A percentile compares a stretch with the other conserved stretches of the same genome.
phyloP scores from a whole-genome alignment of 148 eudicot genomes.

The Silene uniflora region DNA sequence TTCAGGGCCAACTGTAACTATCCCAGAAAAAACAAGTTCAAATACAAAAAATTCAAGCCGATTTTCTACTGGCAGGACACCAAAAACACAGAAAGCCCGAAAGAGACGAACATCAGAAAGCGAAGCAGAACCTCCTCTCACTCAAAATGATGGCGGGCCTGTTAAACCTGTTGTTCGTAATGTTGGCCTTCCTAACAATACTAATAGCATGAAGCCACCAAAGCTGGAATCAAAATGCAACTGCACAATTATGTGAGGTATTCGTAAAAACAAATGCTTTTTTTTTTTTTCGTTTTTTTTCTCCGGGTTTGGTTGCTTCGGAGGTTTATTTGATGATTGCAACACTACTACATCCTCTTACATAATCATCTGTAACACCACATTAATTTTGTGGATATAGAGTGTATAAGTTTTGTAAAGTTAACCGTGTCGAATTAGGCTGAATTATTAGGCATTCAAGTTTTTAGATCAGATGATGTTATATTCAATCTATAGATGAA shows the following conservation, averaged over 20 bases:
- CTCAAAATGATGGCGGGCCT: slow-evolving; percentile 22
- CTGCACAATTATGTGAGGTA: slow-evolving; percentile 80
- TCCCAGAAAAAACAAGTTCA: slow-evolving; percentile 20
- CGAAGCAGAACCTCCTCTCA: slow-evolving; percentile 36
- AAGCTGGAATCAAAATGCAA: slow-evolving; percentile 97
- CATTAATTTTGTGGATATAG: not conserved
- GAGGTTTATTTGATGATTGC: slow-evolving; percentile 31
- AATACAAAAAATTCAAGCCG: slow-evolving; percentile 31
- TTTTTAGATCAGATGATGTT: slow-evolving; percentile 14
- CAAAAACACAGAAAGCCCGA: slow-evolving; percentile 53
- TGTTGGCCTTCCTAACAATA: slow-evolving; percentile 51
- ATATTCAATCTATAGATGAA: slow-evolving; percentile 12
- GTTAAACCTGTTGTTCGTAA: slow-evolving; percentile 41
- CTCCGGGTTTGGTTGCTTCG: not conserved
- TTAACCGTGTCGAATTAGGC: slow-evolving; percentile 29
- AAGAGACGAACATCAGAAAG: slow-evolving; percentile 38
- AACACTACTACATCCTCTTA: slow-evolving; percentile 27
- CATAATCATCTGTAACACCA: slow-evolving; percentile 34
- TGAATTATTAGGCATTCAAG: slow-evolving; percentile 31
- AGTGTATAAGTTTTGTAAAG: slow-evolving; percentile 61
- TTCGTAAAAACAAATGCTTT: not conserved
- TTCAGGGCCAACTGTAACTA: slow-evolving; percentile 46
- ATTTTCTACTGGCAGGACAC: slow-evolving; percentile 34
- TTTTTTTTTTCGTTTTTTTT: no score
- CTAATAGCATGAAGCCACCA: slow-evolving; percentile 57